phyloP scores from a whole-genome alignment of 345 rosid genomes.

The Angophora floribunda region DNA sequence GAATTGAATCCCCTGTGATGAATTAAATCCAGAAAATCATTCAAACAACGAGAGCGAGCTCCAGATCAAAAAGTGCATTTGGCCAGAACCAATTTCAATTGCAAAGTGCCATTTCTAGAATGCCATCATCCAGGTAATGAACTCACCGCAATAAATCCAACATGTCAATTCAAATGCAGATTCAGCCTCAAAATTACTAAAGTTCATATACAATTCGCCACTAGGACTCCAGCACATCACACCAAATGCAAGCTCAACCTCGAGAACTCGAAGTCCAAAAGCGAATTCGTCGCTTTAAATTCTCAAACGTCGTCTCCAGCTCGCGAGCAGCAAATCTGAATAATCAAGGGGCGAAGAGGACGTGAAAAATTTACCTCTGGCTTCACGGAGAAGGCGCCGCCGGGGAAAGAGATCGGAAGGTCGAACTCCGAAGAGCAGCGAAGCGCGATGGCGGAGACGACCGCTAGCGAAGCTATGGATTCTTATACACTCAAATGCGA shows the following conservation, averaged over 20 bases:
- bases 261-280: neutral
- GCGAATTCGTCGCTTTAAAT: neutral
- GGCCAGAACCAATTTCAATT: neutral
- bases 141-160: neutral
- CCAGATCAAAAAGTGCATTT: neutral
- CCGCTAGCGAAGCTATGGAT: neutral
- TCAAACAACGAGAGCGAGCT: neutral
- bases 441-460: neutral
- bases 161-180: neutral
- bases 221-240: too few species aligned
- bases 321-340: neutral
- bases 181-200: neutral
- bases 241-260: neutral
- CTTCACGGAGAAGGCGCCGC: neutral
- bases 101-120: neutral
- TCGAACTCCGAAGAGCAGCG: neutral
- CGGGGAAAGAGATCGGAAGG: neutral
- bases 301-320: neutral
- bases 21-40: neutral
- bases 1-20: neutral
- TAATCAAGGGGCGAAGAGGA: neutral
- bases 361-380: neutral
- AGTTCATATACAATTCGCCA: too few species aligned
- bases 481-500: neutral
- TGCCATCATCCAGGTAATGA: neutral